These are phyloP conservation scores for Dacryopinax primogenitus DNA, from an alignment of 768 basidiomycete genomes.

Conservation along the genomic window DNA sequence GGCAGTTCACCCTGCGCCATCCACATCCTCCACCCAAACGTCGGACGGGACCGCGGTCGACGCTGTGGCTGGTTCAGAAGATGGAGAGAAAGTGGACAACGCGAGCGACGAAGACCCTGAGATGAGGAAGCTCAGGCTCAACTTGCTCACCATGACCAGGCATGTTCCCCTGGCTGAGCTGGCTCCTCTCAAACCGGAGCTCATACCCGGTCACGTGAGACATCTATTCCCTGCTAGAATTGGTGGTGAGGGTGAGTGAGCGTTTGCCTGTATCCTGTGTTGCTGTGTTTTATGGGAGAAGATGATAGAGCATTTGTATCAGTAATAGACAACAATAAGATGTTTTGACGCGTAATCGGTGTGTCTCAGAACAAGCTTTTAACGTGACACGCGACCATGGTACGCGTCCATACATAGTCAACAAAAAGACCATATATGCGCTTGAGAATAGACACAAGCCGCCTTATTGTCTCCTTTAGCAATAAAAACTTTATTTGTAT, in stretches of 20 bases:
- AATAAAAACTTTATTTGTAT: slow-evolving; percentile 2
- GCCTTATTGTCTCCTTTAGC: background rate
- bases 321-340: background rate
- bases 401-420: too few relatives aligned
- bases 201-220: slow-evolving; percentile 44
- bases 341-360: slow-evolving; percentile 5
- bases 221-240: slow-evolving; percentile 8
- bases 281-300: background rate
- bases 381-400: background rate
- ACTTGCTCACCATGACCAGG: slow-evolving; percentile 63
- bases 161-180: slow-evolving; percentile 63
- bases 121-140: slow-evolving; percentile 50
- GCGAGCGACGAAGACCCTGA: slow-evolving; percentile 35
- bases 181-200: slow-evolving; percentile 45
- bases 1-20: background rate
- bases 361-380: slow-evolving; percentile 2
- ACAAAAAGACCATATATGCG: background rate
- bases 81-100: slow-evolving; percentile 17
- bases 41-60: slow-evolving; percentile 29
- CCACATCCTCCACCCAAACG: background rate
- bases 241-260: background rate
- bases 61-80: slow-evolving; percentile 23
- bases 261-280: background rate
- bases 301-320: slow-evolving; percentile 8
- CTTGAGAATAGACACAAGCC: background rate